Base-by-base conservation (phyloP, 2,329 filamentous ascomycete species). In the Geosmithia putterillii region DNA sequence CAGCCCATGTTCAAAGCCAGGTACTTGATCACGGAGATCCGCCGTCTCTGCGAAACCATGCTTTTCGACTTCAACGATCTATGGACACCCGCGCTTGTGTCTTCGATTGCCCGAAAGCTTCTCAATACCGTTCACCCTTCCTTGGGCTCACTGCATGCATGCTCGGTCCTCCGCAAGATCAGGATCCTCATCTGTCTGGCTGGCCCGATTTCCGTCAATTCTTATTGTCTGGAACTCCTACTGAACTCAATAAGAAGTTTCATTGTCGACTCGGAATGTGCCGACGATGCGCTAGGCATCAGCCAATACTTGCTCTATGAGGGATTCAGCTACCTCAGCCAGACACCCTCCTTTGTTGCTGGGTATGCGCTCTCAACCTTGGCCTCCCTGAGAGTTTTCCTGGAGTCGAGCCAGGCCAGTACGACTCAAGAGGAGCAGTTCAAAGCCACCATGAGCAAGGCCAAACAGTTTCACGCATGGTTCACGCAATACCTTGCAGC, bases 141-240 rank as follows among this genome's bases (percentile, higher is more conserved):
- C 1, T 66, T 96, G 6, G 94, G 92, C 0, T 84, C 92, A 18
- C 67, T 95, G 5, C 85, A 95, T 59, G 83, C 86, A 34, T 92
- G 87, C 57, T 83, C 87, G 2, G 79, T 95, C 3, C 73, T 98
- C 42, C 81, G 89, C 35, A 95, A 94, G 56, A 73, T 96, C 40
- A 76, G 88, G 28, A 75, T 95, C 8, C 64, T 96, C 15, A 73
- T 96, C 21, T 83, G 79, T 46, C 66, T 96, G 39, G 83, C 87
- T 21, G 88, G 87, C 0, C 59, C 76, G 1, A 71, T 80, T 42
- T 85, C 84, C n/a, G 69, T 83, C 20, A 67, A 77, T 36, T 84
- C 83, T 0, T 96, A 96, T 55, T 85, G 87, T 10, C 60, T 95
- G 14, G 86, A 98, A 59, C 92, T 95, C 85, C 70, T 94, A 1